A percentile compares a stretch with the other conserved stretches of the same genome.
These are phyloP conservation scores for Phytomonas sp. DNA, from an alignment of 208 protist genomes.

Conservation along the genomic window DNA sequence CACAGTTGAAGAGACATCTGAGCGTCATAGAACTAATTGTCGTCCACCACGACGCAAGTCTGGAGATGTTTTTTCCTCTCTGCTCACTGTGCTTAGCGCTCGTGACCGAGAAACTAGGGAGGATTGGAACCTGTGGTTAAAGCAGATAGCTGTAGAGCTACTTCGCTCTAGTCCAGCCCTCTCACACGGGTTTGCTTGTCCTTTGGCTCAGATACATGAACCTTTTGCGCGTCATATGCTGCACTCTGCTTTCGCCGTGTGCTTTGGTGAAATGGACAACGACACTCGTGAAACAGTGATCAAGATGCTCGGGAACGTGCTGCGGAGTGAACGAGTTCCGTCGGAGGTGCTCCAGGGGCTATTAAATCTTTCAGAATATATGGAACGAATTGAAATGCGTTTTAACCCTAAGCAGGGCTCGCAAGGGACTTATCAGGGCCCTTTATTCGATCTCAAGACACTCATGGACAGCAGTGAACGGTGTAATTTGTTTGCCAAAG, in stretches of 20 bases:
- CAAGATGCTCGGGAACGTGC: conserved; percentile 48
- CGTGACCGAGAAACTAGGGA: conserved; percentile 62
- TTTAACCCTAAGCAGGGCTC: conserved; percentile 38
- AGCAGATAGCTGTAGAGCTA: conserved; percentile 74
- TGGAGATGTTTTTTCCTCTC: conserved; percentile 38
- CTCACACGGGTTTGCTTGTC: conserved; percentile 62
- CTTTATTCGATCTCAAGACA: conserved; percentile 76
- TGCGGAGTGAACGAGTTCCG: conserved; percentile 64
- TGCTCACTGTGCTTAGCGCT: conserved; percentile 45
- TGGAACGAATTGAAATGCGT: conserved; percentile 91
- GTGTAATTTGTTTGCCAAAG: conserved; percentile 92
- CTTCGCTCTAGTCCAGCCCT: conserved; percentile 72
- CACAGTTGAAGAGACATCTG: conserved; percentile 17
- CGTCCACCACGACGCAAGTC: neutral
- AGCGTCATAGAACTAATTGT: conserved; percentile 3
- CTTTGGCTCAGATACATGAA: conserved; percentile 74
- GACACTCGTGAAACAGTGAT: conserved; percentile 40
- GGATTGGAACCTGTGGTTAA: conserved; percentile 79
- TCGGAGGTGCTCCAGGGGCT: conserved; percentile 92
- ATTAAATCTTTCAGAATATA: conserved; percentile 96
- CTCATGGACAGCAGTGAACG: conserved; percentile 90
- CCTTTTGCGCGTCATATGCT: conserved; percentile 86
- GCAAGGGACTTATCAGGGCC: conserved; percentile 29
- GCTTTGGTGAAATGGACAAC: conserved; percentile 71
- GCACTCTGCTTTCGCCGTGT: conserved; percentile 83